Percentiles rank a stretch among this genome's conserved stretches.
Evolutionary conservation across 768 basidiomycete genomes (phyloP).

Genomic region (Tulasnella sp.): DNA sequence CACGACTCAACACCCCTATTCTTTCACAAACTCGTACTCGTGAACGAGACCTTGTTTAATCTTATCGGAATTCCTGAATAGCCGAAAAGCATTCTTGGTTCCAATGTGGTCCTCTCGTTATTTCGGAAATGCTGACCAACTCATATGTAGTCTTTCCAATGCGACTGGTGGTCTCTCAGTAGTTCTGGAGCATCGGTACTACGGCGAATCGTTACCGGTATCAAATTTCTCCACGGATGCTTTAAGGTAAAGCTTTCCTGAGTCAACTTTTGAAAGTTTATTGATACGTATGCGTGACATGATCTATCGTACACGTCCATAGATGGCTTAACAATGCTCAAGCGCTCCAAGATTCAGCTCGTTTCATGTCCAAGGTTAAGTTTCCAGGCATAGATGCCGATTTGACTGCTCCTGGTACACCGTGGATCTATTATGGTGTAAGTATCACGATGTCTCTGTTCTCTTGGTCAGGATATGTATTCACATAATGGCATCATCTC

Average conservation of each 20-base stretch:
- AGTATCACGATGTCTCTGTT: conserved; percentile 20
- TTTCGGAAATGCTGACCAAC: no score
- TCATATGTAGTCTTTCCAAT: conserved; percentile 55
- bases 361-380: conserved; percentile 74
- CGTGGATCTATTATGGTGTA: conserved; percentile 93
- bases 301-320: neutral
- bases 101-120: no score
- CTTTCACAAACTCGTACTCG: no score
- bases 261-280: neutral
- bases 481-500: neutral
- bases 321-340: conserved; percentile 88
- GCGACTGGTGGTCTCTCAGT: conserved; percentile 81
- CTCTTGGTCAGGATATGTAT: neutral
- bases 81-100: no score
- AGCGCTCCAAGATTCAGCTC: conserved; percentile 78
- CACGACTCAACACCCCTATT: neutral
- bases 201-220: conserved; percentile 37
- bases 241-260: conserved; percentile 39
- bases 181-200: conserved; percentile 87
- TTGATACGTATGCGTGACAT: conserved; percentile 1
- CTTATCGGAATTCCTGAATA: no score
- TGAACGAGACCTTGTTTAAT: no score
- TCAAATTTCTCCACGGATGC: conserved; percentile 66
- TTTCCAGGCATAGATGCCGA: conserved; percentile 43
- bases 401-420: conserved; percentile 49